Base-by-base conservation (phyloP, 495 filamentous ascomycete genomes). In the Aspergillus funiculosus region DNA sequence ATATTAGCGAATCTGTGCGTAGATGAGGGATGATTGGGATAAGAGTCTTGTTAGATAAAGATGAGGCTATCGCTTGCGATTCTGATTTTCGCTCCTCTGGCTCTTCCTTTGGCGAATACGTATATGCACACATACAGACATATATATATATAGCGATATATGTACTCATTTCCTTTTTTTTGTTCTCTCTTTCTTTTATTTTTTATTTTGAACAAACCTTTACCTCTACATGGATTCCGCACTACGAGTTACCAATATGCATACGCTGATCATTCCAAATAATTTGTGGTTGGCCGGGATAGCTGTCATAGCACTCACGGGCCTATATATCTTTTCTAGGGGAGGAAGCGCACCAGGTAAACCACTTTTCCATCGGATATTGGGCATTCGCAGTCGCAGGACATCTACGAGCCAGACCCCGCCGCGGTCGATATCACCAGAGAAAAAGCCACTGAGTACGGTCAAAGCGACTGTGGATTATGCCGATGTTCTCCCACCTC, bases 351-450 rank as follows among this genome's bases (percentile, higher is more conserved):
- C 20, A 63, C 14, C 24, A 20, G 20, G 8, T 7, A 36, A 28
- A 22, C 21, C 42, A 7, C 7, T 40, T 11, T 10, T 40, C 9
- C 19, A 9, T 37, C 39, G 50, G 41, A 9, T n/a, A n/a, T n/a
- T n/a, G n/a, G n/a, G n/a, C n/a, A n/a, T 54, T 51, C 69, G 51
- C 49, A 54, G 46, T 49, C 70, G 59, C 54, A 63, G 39, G 51
- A 53, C 48, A 28, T 71, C 60, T 43, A 64, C 51, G 46, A 60
- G 80, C 14, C 68, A 59, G 43, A 81, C 76, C 14, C 78, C 80
- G 30, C 77, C 78, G 20, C 73, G 72, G 14, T 79, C 78, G 0
- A 47, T 80, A 21, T 80, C 80, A 1, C 78, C 77, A 5, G 67
- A 69, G 17, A 73, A 73, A 32, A 71, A 66, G 39, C 44, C 59